These are phyloP conservation scores for Fonsecaea multimorphosa DNA, from an alignment of 2,329 filamentous ascomycete species.

Conservation along the genomic window DNA sequence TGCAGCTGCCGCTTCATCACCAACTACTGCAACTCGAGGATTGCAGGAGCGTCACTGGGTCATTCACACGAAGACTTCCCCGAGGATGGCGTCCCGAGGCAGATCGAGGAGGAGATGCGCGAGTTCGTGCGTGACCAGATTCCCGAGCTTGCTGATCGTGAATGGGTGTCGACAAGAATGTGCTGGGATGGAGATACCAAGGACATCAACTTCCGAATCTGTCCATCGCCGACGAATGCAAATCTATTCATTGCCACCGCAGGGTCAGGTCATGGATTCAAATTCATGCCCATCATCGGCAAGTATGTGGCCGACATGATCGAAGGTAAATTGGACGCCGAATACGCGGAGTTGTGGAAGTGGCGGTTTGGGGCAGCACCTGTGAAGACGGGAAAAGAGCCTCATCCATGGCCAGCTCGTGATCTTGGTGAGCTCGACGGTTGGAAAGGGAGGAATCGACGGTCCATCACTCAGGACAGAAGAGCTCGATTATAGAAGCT, in stretches of 20 bases:
- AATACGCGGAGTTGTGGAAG: conserved; percentile 49
- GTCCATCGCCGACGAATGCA: conserved; percentile 33
- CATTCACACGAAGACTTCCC: conserved; percentile 4
- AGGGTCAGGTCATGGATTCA: conserved; percentile 56
- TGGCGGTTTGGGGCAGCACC: conserved; percentile 41
- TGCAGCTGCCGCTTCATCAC: conserved; percentile 18
- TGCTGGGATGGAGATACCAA: conserved; percentile 36
- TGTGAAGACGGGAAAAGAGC: conserved; percentile 8
- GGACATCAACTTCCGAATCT: conserved; percentile 38
- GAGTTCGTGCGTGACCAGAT: conserved; percentile 13
- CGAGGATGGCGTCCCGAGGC: conserved; percentile 16
- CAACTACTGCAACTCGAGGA: conserved; percentile 3
- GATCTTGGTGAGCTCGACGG: conserved; percentile 15
- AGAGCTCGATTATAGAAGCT: too few species aligned
- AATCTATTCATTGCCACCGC: conserved; percentile 50
- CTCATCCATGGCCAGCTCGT: conserved; percentile 6
- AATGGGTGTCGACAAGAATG: conserved; percentile 17
- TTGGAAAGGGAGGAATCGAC: conserved; percentile 12
- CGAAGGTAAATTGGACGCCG: conserved; percentile 50
- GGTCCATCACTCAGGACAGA: too few species aligned
- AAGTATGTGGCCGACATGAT: conserved; percentile 56
- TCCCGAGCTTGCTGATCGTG: conserved; percentile 23
- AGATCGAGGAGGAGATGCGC: conserved; percentile 17
- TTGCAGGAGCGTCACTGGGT: too few species aligned
- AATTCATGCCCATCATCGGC: conserved; percentile 59